phyloP scores from a whole-genome alignment of 768 basidiomycete genomes.

The Trametes elegans region DNA sequence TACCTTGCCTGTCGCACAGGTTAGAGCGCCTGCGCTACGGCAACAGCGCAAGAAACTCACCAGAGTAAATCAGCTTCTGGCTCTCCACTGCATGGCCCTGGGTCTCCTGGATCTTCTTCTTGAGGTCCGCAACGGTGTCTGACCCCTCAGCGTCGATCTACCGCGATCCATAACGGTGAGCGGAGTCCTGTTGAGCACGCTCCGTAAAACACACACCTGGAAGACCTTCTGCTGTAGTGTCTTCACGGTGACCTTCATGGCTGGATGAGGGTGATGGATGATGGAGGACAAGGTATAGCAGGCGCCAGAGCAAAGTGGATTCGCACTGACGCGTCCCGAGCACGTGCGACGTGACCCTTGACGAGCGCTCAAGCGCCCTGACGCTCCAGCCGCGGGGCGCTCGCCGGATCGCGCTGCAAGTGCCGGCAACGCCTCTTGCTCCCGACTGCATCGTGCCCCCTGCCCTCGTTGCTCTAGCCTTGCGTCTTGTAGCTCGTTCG shows the following conservation, averaged over 20 bases:
- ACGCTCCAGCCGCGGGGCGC: conserved; percentile 1
- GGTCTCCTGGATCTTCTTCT: conserved; percentile 74
- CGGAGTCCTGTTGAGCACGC: too few species aligned
- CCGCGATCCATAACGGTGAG: neutral
- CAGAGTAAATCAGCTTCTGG: conserved; percentile 96
- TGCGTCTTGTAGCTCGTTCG: neutral
- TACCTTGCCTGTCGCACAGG: conserved; percentile 71
- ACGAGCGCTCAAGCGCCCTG: too few species aligned
- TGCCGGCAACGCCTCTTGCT: conserved; percentile 7
- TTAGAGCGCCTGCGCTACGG: neutral
- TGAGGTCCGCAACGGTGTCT: conserved; percentile 77
- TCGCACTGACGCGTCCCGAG: conserved; percentile 24
- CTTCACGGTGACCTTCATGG: conserved; percentile 93
- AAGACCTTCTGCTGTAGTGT: conserved; percentile 94
- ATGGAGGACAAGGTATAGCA: conserved; percentile 13
- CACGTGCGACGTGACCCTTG: conserved; percentile 21
- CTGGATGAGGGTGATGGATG: conserved; percentile 21
- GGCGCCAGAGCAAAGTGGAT: conserved; percentile 10
- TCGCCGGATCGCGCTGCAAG: neutral
- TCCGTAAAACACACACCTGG: conserved; percentile 45
- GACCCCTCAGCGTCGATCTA: conserved; percentile 76
- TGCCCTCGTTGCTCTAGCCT: neutral
- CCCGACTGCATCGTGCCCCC: conserved; percentile 2
- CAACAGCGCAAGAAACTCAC: conserved; percentile 38
- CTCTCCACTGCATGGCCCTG: conserved; percentile 71